Percentiles rank a stretch among this genome's conserved stretches.
These are phyloP conservation scores for Malus orientalis DNA, from an alignment of 306 rosid species.

Conservation along the genomic window DNA sequence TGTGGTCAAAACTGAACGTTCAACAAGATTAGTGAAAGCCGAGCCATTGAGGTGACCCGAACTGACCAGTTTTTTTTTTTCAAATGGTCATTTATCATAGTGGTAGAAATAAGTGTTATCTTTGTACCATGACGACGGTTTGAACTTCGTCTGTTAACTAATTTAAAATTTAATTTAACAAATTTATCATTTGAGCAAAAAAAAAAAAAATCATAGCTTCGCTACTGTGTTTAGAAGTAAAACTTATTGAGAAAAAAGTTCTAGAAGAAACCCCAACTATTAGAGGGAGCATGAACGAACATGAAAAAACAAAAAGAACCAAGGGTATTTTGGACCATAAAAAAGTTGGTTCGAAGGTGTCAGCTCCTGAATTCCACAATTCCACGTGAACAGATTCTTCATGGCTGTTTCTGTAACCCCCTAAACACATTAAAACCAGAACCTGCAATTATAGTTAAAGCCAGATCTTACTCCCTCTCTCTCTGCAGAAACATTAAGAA, in stretches of 20 bases:
- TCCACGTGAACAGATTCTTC: constrained; percentile 29
- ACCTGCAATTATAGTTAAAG: neutral
- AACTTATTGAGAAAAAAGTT: no score
- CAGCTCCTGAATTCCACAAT: neutral
- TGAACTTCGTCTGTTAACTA: rapidly evolving
- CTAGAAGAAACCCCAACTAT: no score
- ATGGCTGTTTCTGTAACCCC: constrained; percentile 3
- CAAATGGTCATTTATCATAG: rapidly evolving
- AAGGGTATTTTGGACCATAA: constrained; percentile 13
- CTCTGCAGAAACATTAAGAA: neutral
- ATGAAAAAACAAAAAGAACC: neutral
- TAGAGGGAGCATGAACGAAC: no score
- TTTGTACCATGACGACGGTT: rapidly evolving
- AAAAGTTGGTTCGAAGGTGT: constrained; percentile 1
- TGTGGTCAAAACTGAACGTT: no score
- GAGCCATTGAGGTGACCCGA: no score
- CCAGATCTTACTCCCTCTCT: constrained; percentile 11
- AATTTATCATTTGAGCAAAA: no score
- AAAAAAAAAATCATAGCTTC: no score
- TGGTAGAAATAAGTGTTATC: rapidly evolving
- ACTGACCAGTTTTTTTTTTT: no score
- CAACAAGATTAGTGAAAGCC: no score
- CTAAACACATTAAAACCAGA: neutral
- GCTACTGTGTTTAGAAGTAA: no score
- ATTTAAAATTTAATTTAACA: no score